Evolutionary conservation across 1,284 basidiomycete species (phyloP), one percentile per base, ranked within the genome.

Genomic region (Pisolithus thermaeus): DNA sequence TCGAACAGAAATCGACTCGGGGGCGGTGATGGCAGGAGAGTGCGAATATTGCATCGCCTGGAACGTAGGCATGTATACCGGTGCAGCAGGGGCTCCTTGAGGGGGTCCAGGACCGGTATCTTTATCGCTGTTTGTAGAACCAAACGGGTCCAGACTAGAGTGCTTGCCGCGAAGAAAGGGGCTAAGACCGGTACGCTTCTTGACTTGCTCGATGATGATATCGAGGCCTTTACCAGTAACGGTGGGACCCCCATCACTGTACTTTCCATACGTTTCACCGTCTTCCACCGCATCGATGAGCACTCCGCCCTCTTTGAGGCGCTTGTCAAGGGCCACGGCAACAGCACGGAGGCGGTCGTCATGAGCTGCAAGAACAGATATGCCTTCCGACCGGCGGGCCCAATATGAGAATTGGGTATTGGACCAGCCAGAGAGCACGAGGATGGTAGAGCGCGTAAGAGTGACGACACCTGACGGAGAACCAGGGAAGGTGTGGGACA

Each of bases 341-440:
- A 77, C 72, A 30, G 69, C 62, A 14, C 58, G 65, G 25, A 76
- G 65, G 32, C 70, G 70, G 28, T 63, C 61, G 55, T 78, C 74
- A 44, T 72, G 65, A 42, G 63, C 57, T 16, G 68, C 65, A 30
- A 77, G 68, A 36, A 77, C 74, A 51, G 72, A 75, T 45, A 76
- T 69, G 28, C 73, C 76, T 57, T 78, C 76, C 6, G 70, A 64
- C 25, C 74, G 73, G 46, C 74, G 74, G 22, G 74, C 74, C 74
- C 74, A 76, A 52, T 76, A 76, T 42, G 76, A 76, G 49, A 78
- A 77, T 53, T 76, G 74, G 4, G 74, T 76, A 50, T 76, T 78
- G 22, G 76, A 78, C 74, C 74, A 76, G 49, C 74, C 74, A 4
- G 73, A 76, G 42, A 76, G 68, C 42, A 71, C 61, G 49, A 76